Percentiles rank a stretch among this genome's conserved stretches.
Conservation (phyloP, 1,284 basidiomycete genomes). For the Leucoagaricus sp. region DNA sequence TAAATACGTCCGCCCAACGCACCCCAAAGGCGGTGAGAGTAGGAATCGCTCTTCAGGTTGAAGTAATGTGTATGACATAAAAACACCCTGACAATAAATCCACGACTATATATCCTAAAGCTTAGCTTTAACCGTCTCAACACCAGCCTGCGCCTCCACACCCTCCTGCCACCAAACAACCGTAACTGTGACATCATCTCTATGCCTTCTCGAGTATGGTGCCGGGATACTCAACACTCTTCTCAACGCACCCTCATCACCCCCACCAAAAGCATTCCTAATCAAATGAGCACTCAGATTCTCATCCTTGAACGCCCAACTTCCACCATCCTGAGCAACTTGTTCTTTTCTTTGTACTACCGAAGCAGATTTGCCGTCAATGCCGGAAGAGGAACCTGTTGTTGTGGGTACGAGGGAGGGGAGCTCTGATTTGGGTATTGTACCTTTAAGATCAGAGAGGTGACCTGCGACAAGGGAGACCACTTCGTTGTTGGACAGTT, state of each 20-base stretch:
- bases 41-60: too few relatives aligned
- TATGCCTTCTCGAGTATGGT: conserved; percentile 75
- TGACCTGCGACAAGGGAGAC: conserved; percentile 88
- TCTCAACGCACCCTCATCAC: conserved; percentile 66
- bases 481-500: conserved; percentile 91
- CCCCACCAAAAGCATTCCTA: conserved; percentile 92
- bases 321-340: conserved; percentile 40
- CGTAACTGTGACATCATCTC: conserved; percentile 92
- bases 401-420: conserved; percentile 54
- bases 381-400: conserved; percentile 47
- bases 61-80: too few relatives aligned
- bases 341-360: conserved; percentile 37
- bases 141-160: conserved; percentile 29
- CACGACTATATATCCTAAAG: conserved; percentile 25
- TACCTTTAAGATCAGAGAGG: conserved; percentile 71
- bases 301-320: conserved; percentile 85
- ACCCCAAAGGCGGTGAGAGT: too few relatives aligned
- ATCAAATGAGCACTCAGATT: conserved; percentile 92
- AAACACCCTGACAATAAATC: too few relatives aligned
- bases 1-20: too few relatives aligned
- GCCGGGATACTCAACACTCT: conserved; percentile 85
- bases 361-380: conserved; percentile 57
- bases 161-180: conserved; percentile 83
- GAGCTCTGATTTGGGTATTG: conserved; percentile 59
- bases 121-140: conserved; percentile 33